Percentiles rank a stretch among this genome's conserved stretches.
Evolutionary conservation across 129 eudicot species (phyloP).

Genomic region (Lactuca sativa): DNA sequence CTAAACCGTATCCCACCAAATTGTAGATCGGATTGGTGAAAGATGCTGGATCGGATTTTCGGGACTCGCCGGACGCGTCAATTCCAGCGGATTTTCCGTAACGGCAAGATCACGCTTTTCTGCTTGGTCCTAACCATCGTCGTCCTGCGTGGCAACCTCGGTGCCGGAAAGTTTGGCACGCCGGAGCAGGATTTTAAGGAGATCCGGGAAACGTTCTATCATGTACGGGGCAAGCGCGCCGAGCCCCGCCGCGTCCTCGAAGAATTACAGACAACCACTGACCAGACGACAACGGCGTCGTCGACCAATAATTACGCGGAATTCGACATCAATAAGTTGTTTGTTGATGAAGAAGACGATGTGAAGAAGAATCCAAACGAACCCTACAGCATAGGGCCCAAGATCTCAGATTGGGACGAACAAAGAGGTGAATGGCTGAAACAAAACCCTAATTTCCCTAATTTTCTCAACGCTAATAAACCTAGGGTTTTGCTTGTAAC

Average conservation of each 20-base stretch:
- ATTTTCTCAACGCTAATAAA: slow-evolving; percentile 52
- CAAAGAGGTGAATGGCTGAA: slow-evolving; percentile 75
- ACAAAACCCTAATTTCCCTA: slow-evolving; percentile 58
- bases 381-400: slow-evolving; percentile 72
- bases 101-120: slow-evolving; percentile 66
- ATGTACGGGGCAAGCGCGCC: slow-evolving; percentile 47
- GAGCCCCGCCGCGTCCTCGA: slow-evolving; percentile 84
- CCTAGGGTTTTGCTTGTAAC: slow-evolving; percentile 83
- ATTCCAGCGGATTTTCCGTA: slow-evolving; percentile 46
- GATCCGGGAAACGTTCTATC: slow-evolving; percentile 59
- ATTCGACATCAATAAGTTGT: slow-evolving; percentile 56
- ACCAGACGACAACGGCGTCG: slow-evolving; percentile 23
- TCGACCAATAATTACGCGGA: slow-evolving; percentile 54
- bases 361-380: slow-evolving; percentile 47
- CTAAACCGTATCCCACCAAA: slow-evolving; percentile 1
- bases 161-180: slow-evolving; percentile 85
- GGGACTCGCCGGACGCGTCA: slow-evolving; percentile 63
- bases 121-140: slow-evolving; percentile 64
- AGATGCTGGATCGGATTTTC: slow-evolving; percentile 54
- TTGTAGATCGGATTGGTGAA: slow-evolving; percentile 13
- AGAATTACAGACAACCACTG: slow-evolving; percentile 31
- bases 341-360: slow-evolving; percentile 68
- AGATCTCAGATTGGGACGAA: slow-evolving; percentile 76
- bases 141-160: slow-evolving; percentile 67
- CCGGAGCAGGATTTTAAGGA: slow-evolving; percentile 75